Percentiles rank a stretch among this genome's conserved stretches.
phyloP scores from a whole-genome alignment of 352 stramenopile species.

The Globisporangium alternatum region DNA sequence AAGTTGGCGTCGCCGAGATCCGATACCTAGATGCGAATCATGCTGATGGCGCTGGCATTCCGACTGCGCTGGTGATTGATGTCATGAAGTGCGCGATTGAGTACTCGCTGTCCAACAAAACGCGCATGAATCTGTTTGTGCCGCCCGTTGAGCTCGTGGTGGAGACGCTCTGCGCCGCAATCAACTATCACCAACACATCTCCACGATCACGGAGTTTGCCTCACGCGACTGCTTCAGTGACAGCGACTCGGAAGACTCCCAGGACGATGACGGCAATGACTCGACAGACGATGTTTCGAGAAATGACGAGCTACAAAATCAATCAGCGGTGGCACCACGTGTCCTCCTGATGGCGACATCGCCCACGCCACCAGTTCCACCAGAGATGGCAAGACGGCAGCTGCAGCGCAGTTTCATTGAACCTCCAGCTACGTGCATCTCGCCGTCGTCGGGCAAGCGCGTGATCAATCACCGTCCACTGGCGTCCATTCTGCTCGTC shows the following conservation, averaged over 20 bases:
- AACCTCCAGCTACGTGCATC: slow-evolving; percentile 24
- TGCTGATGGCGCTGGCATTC: slow-evolving; percentile 39
- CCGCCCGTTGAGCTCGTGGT: slow-evolving; percentile 46
- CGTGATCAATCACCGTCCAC: slow-evolving; percentile 56
- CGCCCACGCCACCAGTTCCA: not conserved
- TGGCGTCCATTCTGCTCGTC: slow-evolving; percentile 62
- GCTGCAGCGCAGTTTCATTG: slow-evolving; percentile 14
- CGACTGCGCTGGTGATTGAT: slow-evolving; percentile 50
- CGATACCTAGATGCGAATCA: slow-evolving; percentile 65
- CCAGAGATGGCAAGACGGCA: slow-evolving; percentile 11
- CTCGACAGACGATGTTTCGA: slow-evolving; percentile 11
- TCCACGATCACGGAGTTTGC: slow-evolving; percentile 73
- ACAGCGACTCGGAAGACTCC: slow-evolving; percentile 63
- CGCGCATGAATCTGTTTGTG: slow-evolving; percentile 49
- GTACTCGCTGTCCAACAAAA: slow-evolving; percentile 32
- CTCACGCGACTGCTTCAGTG: slow-evolving; percentile 70
- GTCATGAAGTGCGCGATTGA: slow-evolving; percentile 58
- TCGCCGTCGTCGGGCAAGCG: slow-evolving; percentile 49
- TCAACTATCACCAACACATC: slow-evolving; percentile 79
- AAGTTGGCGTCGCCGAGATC: slow-evolving; percentile 59
- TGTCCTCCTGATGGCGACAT: slow-evolving; percentile 13
- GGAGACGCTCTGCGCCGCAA: slow-evolving; percentile 56
- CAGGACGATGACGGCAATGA: slow-evolving; percentile 26
- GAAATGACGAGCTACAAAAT: slow-evolving; percentile 12
- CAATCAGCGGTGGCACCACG: slow-evolving; percentile 6